Base-by-base conservation (phyloP, 768 basidiomycete genomes). In the Pleurotus ostreatus region DNA sequence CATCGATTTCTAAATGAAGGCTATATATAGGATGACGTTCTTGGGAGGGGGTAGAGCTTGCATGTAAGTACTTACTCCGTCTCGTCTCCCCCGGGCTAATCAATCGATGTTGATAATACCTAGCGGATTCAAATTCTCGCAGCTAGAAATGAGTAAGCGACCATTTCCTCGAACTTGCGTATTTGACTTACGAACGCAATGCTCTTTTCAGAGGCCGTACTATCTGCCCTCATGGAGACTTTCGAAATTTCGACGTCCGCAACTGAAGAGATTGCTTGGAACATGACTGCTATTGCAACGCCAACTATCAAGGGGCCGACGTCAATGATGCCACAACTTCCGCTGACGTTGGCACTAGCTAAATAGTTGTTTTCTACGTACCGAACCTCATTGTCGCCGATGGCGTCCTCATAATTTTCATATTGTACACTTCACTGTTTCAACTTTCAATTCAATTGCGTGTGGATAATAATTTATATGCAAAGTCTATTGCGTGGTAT, bases 61-160 rank as follows among this genome's bases (percentile, higher is more conserved):
- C 71, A 77, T 80, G 76, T 77, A 48, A 55, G 75, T 69, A 53
- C 18, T 30, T 15, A 15, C 11, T n/a, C 22, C 26, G 22, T 16
- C 1, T 5, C 39, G n/a, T 25, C 15, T 51, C 40, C 12, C 15
- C 5, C 2, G 4, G n/a, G 25, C 30, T 34, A 15, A 20, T 8
- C 6, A 9, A 25, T 25, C 15, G 16, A 30, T 6, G 15, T 15
- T 25, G 23, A 25, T 25, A 7, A 30, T 2, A 30, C 30, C 11
- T 57, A 74, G 71, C 26, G 76, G 76, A 46, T 77, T 77, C 67
- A 75, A 76, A 56, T 76, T 75, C 61, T 70, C 75, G 1, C 70
- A 74, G 57, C 62, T 78, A 12, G 75, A 75, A 58, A 76, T 75
- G 67, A 78, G 76, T 75, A 54, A 23, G 72, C 71, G 5, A 25